Base-by-base conservation (phyloP, 805 yeast species). In the Blastobotrys muscicola region DNA sequence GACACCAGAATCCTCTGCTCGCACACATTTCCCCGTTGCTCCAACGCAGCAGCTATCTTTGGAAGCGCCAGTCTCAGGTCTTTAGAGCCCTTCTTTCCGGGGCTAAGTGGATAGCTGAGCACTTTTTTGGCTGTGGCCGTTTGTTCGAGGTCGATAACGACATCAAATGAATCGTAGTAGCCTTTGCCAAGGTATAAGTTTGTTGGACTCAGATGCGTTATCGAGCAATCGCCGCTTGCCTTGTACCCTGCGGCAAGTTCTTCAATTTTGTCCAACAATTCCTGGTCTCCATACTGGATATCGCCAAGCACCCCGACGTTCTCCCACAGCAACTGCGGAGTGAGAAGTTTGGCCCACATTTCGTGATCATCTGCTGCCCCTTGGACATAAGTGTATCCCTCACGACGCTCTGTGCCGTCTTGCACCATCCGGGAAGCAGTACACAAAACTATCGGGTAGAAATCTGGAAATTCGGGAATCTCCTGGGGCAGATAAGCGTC, bases 351-450 rank as follows among this genome's bases (percentile, higher is more conserved):
- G 0, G 81, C 73, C 97, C 96, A 87, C 8, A 80, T 65, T 54
- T 87, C 97, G 58, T 87, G 95, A 54, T 89, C 96, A 60, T 87
- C 97, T 0, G 92, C 96, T 0, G 95, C 92, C 1, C 97, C 97
- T 60, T 86, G 96, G 1, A 86, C 83, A 56, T 87, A 87, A 0
- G 70, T 61, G 50, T 64, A 80, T 0, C 78, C 80, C 7, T 59
- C 46, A 39, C 70, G 52, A 39, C 64, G 63, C 41, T 65, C 70
- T 5, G 65, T 62, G 6, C 84, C 85, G 58, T 79, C 85, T 50
- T 76, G 80, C 13, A 71, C 74, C 56, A 67, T 69, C 44, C 69
- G 67, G 36, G 89, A 81, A 0, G 83, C 81, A 0, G 86, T 80
- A 41, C 85, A 69, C 40, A 75, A 62, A 7, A 76, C 54, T 8